These are phyloP conservation scores for Leishmania gerbilli DNA, from an alignment of 208 protist genomes.

Conservation along the genomic window DNA sequence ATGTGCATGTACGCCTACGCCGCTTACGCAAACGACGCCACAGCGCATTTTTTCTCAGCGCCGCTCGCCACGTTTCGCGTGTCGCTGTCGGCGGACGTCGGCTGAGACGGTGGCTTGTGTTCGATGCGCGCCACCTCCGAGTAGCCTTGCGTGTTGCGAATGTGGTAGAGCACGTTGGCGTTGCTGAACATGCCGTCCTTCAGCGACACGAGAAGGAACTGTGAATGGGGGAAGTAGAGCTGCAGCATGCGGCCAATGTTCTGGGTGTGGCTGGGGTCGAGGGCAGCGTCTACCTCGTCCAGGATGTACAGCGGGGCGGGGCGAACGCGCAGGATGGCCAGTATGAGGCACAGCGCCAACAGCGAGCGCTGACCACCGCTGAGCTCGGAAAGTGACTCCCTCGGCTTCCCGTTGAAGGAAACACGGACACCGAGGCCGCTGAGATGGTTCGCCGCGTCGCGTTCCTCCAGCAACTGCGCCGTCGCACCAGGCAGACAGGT, in stretches of 20 bases:
- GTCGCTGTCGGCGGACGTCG: not conserved
- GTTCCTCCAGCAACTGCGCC: conserved; percentile 90
- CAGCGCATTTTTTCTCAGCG: not conserved
- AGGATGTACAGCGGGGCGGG: conserved; percentile 99
- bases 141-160: conserved; percentile 94
- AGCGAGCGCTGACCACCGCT: conserved; percentile 99
- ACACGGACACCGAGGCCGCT: conserved; percentile 95
- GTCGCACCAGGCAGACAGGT: conserved; percentile 96
- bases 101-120: conserved; percentile 18
- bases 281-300: conserved; percentile 99
- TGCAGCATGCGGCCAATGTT: conserved; percentile 98
- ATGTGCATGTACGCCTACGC: no score
- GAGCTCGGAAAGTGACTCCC: conserved; percentile 98
- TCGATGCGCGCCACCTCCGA: conserved; percentile 81
- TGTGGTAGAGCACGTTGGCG: conserved; percentile 99
- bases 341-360: conserved; percentile 99
- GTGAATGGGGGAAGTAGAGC: conserved; percentile 96
- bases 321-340: conserved; percentile 98
- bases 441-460: conserved; percentile 72
- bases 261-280: conserved; percentile 99
- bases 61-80: not conserved
- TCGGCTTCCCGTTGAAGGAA: conserved; percentile 97
- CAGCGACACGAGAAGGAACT: conserved; percentile 99
- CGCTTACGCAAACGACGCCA: not conserved
- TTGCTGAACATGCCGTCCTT: conserved; percentile 99